Percentiles rank a stretch among this genome's conserved stretches.
phyloP scores from a whole-genome alignment of 495 filamentous ascomycete genomes.

The Aspergillus sclerotiicarbonarius region DNA sequence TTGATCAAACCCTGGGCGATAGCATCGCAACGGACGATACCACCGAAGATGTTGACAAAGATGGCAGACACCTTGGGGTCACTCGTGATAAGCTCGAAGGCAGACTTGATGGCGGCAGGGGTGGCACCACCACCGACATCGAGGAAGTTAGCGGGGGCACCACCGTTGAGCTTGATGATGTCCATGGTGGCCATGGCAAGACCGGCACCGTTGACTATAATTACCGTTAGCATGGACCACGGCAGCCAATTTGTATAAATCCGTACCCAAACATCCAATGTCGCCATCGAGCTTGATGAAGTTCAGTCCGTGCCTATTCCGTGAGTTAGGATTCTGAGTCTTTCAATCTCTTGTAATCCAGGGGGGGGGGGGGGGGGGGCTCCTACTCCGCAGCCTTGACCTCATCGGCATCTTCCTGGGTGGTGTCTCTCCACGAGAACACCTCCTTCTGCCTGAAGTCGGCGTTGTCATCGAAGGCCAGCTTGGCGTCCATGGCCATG shows the following conservation, averaged over 20 bases:
- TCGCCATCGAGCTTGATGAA: slow-evolving; percentile 99
- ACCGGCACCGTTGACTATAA: slow-evolving; percentile 87
- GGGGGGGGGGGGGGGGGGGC: not conserved
- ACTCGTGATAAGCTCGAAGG: slow-evolving; percentile 96
- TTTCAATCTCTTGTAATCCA: not conserved
- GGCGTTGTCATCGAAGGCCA: slow-evolving; percentile 97
- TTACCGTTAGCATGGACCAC: slow-evolving; percentile 19
- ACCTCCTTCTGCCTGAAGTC: slow-evolving; percentile 97
- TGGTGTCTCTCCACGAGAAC: slow-evolving; percentile 87
- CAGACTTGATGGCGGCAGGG: slow-evolving; percentile 91
- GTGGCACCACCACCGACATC: slow-evolving; percentile 98
- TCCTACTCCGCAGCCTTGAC: slow-evolving; percentile 86
- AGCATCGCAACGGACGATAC: slow-evolving; percentile 96
- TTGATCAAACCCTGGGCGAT: slow-evolving; percentile 95
- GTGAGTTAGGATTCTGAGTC: slow-evolving; percentile 17
- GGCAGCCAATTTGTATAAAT: not conserved
- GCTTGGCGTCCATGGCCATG: slow-evolving; percentile 98
- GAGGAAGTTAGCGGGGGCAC: slow-evolving; percentile 94
- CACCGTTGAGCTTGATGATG: slow-evolving; percentile 99
- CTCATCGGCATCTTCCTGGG: slow-evolving; percentile 96
- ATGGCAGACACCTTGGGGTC: slow-evolving; percentile 98
- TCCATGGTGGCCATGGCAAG: slow-evolving; percentile 99
- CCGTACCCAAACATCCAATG: slow-evolving; percentile 81
- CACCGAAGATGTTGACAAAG: slow-evolving; percentile 99
- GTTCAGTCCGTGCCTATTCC: slow-evolving; percentile 70